phyloP scores from a whole-genome alignment of 2,329 filamentous ascomycete species.

The Cordyceps pruinosa region DNA sequence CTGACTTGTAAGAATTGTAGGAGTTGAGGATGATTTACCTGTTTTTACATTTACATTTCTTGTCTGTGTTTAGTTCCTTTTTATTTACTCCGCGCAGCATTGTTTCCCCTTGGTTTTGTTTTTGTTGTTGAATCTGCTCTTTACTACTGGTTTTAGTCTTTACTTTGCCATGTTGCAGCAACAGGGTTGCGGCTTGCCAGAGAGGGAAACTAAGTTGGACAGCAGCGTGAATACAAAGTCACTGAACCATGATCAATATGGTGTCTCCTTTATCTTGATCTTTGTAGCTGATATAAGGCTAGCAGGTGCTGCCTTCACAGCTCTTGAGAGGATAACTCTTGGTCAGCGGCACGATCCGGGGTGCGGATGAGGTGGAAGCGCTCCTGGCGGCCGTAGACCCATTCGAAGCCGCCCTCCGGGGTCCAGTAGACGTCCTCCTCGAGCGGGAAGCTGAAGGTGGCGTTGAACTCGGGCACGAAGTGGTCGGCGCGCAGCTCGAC shows the following conservation, averaged over 20 bases:
- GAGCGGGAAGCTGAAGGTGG: constrained; percentile 38
- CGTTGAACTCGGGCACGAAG: constrained; percentile 38
- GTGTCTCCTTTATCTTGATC: neutral
- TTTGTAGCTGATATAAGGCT: neutral
- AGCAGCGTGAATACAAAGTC: constrained; percentile 13
- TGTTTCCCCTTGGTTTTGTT: constrained; percentile 1
- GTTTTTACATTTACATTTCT: constrained; percentile 1
- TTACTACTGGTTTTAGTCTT: constrained; percentile 7
- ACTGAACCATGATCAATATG: neutral
- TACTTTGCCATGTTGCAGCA: constrained; percentile 7
- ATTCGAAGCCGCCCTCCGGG: constrained; percentile 35
- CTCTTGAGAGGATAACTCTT: neutral
- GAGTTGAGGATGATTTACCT: constrained; percentile 13
- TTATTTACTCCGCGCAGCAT: constrained; percentile 12
- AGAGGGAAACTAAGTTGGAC: constrained; percentile 11
- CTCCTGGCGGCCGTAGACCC: constrained; percentile 43
- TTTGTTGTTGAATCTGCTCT: constrained; percentile 6
- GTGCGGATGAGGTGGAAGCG: constrained; percentile 32
- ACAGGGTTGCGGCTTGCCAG: constrained; percentile 1
- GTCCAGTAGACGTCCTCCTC: constrained; percentile 46
- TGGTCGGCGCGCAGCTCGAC: constrained; percentile 43
- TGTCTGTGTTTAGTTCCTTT: constrained; percentile 3
- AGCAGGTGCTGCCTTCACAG: neutral
- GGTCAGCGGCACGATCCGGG: neutral
- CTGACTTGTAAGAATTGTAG: constrained; percentile 13